Conservation (phyloP, 2,329 filamentous ascomycete species). For the Didymella glomerata region DNA sequence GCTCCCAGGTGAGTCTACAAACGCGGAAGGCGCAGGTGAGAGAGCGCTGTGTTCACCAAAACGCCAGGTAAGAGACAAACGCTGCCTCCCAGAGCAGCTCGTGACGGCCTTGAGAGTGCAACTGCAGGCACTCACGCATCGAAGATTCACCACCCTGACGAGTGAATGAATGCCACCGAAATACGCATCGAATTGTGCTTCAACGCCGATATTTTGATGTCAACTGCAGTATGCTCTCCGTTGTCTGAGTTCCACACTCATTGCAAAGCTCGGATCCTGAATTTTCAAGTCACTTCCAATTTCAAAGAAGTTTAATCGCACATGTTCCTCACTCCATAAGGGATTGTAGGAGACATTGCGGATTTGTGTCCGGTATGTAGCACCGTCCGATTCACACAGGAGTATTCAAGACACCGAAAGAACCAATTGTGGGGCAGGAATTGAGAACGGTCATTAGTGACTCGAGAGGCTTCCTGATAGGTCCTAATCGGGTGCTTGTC, state of each 20-base stretch:
- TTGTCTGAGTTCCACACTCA: no score
- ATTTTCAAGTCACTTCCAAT: no score
- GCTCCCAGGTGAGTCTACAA: background rate
- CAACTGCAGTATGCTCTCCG: no score
- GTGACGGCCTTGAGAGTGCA: background rate
- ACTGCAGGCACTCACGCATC: background rate
- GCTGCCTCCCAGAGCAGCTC: background rate
- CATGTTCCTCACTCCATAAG: no score
- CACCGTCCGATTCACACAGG: no score
- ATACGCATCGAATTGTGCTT: background rate
- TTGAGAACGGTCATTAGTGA: background rate
- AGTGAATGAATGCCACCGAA: background rate
- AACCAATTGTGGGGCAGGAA: no score
- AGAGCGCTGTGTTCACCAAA: slow-evolving; percentile 1
- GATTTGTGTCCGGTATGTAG: no score
- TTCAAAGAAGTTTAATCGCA: no score
- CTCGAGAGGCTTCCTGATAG: background rate
- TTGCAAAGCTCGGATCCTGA: no score
- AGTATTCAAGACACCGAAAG: no score
- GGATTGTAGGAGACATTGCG: no score
- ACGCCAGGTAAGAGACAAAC: background rate
- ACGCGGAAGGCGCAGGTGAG: slow-evolving; percentile 4
- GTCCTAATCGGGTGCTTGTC: background rate
- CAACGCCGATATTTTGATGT: no score
- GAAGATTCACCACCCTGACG: background rate